Evolutionary conservation across 2,329 filamentous ascomycete species (phyloP), one percentile per base, ranked within the genome.

Genomic region (Tolypocladium sp.): DNA sequence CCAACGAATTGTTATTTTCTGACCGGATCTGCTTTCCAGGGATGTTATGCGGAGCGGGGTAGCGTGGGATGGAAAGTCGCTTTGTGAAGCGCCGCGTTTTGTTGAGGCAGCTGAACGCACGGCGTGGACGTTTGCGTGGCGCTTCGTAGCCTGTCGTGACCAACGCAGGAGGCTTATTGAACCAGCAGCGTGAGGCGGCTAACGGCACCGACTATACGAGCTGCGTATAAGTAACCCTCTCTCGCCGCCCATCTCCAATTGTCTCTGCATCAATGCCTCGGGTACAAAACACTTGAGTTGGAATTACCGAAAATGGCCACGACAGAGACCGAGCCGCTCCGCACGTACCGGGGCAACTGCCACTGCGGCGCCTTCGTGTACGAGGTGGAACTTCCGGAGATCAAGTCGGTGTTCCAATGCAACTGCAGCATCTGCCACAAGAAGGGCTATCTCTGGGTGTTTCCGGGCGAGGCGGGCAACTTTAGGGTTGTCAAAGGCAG

Each of bases 401-500:
- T 89, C 61, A 83, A 82, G 65, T 70, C 76, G 5, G 79, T 77
- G 7, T 68, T 71, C 5, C 77, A 82, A 66, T 88, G 88, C 73
- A 86, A 87, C 70, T 90, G 88, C 73, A 88, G 84, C 72, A 82
- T 88, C 63, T 88, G 87, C 68, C 65, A 63, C 65, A 81, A 76
- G 64, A 81, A 80, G 67, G 77, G 71, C 20, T 77, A 77, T 51
- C 66, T 79, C 42, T 79, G 71, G 67, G 53, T 71, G 25, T 67
- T 74, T 40, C 67, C 71, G 8, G 65, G 67, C 4, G 62, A 63
- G 0, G 66, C 69, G 41, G 66, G 69, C 41, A 60, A 69, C 49
- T 70, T 82, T 58, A 74, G 65, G n/a, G 66, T 82, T 57, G 70
- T 82, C 66, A 79, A 79, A 66, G 82, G 81, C 40, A 68, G 66